Base-by-base conservation (phyloP, 345 rosid genomes). In the Salix brachista region DNA sequence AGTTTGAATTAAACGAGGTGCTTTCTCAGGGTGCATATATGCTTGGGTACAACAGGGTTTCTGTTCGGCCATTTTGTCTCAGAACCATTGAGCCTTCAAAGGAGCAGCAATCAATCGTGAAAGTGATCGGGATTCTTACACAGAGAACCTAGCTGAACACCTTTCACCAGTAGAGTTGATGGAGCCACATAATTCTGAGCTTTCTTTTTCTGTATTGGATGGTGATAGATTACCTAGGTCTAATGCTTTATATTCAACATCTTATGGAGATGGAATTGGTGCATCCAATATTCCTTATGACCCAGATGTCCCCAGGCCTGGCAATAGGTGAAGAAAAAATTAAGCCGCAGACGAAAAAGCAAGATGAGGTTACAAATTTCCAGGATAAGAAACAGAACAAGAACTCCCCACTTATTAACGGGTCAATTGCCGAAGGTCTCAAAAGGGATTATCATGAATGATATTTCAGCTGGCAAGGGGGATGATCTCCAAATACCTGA, bases 331-430 rank as follows among this genome's bases (percentile, higher is more conserved):
- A 80, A 75, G 77, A 74, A 74, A 73, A 52, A 58, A 0, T 7
- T 41, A 71, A 68, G 72, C 46, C 69, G 62, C 68, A 69, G 67
- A 56, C n/a, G 41, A 61, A 66, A 54, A 71, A 14, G 58, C 62
- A 16, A 25, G 76, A 50, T 70, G 41, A 32, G 67, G 72, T 72
- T 42, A 71, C 21, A 36, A 75, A 60, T 66, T 7, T 36, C 21
- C 68, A 69, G 80, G 73, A 75, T 69, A 80, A 80, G 72, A 82
- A 75, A 69, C 75, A 67, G 65, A n/a, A 18, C 34, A 1, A 2
- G 32, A 37, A 54, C 44, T 30, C 69, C 69, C 14, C 69, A 73
- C 73, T n/a, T 25, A 52, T 19, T 34, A 48, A 77, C 18, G 18
- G 69, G 58, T 23, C 32, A 42, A 36, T 66, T n/a, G 18, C 28